Base-by-base conservation (phyloP, 352 stramenopile species). In the Phytophthora cryptogea region DNA sequence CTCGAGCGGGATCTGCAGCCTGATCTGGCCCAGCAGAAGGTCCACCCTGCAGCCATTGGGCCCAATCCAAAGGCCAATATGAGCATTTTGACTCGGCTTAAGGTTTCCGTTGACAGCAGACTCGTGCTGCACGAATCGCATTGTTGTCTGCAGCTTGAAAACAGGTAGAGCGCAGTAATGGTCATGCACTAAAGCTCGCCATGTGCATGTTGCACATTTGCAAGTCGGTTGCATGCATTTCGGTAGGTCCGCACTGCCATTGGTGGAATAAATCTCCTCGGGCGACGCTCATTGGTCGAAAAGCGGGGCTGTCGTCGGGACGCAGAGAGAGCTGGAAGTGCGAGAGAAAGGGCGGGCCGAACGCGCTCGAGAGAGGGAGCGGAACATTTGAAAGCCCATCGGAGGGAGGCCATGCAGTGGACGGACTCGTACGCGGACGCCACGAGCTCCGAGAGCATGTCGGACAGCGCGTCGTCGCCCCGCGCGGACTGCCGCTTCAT, bases 401-500 rank as follows among this genome's bases (percentile, higher is more conserved):
- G 13, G 45, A 74, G 68, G 61, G 57, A 52, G n/a, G 52, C 59
- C 26, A 44, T 53, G 35, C 31, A 60, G 44, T 75, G 66, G 66
- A 62, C 58, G 14, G 43, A 65, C 41, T 5, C 45, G 14, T 39
- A 45, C 10, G n/a, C 33, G 43, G 42, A 50, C 47, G 33, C 20
- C 28, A 51, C 49, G 17, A 60, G 46, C 43, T 44, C 53, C 40
- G 49, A 66, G 46, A 54, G 44, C 39, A 44, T 66, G 59, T 55
- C 56, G 42, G 55, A 66, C 32, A 51, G 49, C 10, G 20, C 20
- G 20, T 23, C 20, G 20, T 23, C 20, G 20, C 20, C 60, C 5
- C 17, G 33, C 23, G 7, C 26, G 0, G 44, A 62, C 14, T 80
- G 74, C 31, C 62, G 72, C 5, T 91, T 91, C 33, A 66, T 84